These are phyloP conservation scores for Globisporangium acanthophoron DNA, from an alignment of 352 stramenopile species.

Conservation along the genomic window DNA sequence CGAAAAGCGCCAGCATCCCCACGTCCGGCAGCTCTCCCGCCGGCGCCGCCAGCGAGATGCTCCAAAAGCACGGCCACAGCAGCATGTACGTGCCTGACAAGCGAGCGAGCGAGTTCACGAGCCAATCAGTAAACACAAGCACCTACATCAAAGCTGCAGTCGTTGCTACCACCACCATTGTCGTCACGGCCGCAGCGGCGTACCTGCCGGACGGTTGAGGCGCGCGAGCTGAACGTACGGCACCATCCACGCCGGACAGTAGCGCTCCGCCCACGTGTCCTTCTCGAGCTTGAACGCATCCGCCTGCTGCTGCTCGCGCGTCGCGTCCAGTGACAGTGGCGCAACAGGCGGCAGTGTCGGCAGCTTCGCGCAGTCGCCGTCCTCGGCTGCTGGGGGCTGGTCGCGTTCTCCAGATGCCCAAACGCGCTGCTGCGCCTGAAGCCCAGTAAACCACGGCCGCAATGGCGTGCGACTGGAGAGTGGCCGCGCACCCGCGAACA, in stretches of 20 bases:
- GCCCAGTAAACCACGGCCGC: too few species aligned
- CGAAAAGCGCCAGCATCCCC: conserved; percentile 77
- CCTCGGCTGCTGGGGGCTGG: neutral
- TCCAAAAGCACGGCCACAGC: conserved; percentile 97
- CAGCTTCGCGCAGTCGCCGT: neutral
- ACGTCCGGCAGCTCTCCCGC: conserved; percentile 75
- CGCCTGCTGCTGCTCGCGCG: neutral
- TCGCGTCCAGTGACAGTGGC: conserved; percentile 3
- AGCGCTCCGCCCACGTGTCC: conserved; percentile 79
- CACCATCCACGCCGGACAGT: conserved; percentile 71
- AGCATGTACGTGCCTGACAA: conserved; percentile 91
- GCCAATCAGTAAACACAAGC: too few species aligned
- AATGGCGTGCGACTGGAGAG: too few species aligned
- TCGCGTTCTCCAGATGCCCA: neutral
- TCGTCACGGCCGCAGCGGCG: too few species aligned
- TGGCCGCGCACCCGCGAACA: neutral
- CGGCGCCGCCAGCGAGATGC: conserved; percentile 91
- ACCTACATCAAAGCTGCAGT: too few species aligned
- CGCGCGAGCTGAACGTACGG: conserved; percentile 86
- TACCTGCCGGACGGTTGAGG: conserved; percentile 71
- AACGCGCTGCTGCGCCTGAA: neutral
- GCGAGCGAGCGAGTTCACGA: too few species aligned
- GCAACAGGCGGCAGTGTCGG: neutral
- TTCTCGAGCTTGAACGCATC: conserved; percentile 73
- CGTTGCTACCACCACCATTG: too few species aligned